A percentile compares a stretch with the other conserved stretches of the same genome.
Evolutionary conservation across 768 basidiomycete genomes (phyloP).

Genomic region (Lepiota venenata): DNA sequence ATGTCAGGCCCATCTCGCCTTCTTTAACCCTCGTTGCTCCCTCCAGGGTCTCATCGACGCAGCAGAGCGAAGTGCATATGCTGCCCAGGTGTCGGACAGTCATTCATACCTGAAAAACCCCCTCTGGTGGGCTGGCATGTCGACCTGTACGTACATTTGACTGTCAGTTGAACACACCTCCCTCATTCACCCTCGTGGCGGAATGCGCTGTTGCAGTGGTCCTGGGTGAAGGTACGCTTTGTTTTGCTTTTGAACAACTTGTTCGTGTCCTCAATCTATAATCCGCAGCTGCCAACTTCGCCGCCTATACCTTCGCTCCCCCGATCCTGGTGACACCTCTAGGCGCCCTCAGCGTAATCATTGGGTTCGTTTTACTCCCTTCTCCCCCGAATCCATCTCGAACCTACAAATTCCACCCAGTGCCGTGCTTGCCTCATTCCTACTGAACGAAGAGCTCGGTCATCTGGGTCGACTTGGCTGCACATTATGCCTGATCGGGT

Average conservation of each 20-base stretch:
- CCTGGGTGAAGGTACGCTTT: constrained; percentile 75
- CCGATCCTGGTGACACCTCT: constrained; percentile 97
- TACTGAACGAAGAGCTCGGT: constrained; percentile 91
- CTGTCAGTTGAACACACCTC: background rate
- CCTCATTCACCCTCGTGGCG: background rate
- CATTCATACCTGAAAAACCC: constrained; percentile 86
- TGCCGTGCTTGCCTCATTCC: constrained; percentile 89
- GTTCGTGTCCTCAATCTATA: constrained; percentile 4
- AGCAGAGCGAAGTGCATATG: constrained; percentile 44
- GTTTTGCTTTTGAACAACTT: background rate
- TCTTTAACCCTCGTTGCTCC: background rate
- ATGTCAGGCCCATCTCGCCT: background rate
- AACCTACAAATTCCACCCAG: constrained; percentile 35
- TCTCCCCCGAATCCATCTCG: background rate
- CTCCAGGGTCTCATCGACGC: constrained; percentile 87
- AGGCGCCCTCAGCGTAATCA: constrained; percentile 94
- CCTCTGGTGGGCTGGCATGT: constrained; percentile 97
- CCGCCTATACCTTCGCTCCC: constrained; percentile 96
- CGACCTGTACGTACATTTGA: constrained; percentile 68
- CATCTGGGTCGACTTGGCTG: constrained; percentile 90
- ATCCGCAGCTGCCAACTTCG: constrained; percentile 76
- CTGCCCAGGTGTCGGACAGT: constrained; percentile 73
- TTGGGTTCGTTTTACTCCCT: constrained; percentile 64
- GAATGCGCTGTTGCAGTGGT: constrained; percentile 58
- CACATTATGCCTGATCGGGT: constrained; percentile 79